Evolutionary conservation across 768 basidiomycete species (phyloP).

Genomic region (Boletus barrowsii): DNA sequence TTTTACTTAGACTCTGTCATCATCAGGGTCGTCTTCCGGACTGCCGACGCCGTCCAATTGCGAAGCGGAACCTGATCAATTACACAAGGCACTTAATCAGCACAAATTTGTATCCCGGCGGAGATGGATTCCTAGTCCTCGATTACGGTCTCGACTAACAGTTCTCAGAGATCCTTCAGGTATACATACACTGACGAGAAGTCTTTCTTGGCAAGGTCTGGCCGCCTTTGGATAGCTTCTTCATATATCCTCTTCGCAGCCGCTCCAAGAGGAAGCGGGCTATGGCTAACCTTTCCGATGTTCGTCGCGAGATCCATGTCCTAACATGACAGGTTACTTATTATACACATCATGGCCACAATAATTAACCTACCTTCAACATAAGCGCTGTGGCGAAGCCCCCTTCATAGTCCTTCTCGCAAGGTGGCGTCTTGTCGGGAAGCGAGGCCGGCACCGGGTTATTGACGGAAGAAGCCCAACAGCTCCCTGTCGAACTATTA

Average conservation of each 20-base stretch:
- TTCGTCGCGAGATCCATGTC: constrained; percentile 81
- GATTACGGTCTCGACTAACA: not conserved
- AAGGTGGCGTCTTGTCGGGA: constrained; percentile 71
- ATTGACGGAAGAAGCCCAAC: constrained; percentile 83
- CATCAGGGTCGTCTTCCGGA: too few species aligned
- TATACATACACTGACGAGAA: constrained; percentile 80
- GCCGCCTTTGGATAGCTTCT: constrained; percentile 47
- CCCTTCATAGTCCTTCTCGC: constrained; percentile 78
- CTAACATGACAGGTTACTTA: constrained; percentile 36
- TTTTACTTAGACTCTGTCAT: not conserved
- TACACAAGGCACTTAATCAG: constrained; percentile 12
- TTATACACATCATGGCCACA: not conserved
- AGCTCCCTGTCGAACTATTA: constrained; percentile 79
- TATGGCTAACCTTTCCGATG: constrained; percentile 48
- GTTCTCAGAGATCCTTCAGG: constrained; percentile 34
- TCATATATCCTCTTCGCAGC: constrained; percentile 64
- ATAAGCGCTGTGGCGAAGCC: constrained; percentile 83
- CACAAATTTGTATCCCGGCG: constrained; percentile 5
- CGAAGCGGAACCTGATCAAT: not conserved
- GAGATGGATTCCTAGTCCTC: not conserved
- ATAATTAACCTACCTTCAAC: constrained; percentile 58
- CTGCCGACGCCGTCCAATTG: not conserved
- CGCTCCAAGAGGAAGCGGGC: constrained; percentile 62
- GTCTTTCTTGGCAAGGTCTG: constrained; percentile 66
- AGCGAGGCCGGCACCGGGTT: constrained; percentile 81